Conservation (phyloP, 768 basidiomycete genomes). For the Boletus vermiculosoides region DNA sequence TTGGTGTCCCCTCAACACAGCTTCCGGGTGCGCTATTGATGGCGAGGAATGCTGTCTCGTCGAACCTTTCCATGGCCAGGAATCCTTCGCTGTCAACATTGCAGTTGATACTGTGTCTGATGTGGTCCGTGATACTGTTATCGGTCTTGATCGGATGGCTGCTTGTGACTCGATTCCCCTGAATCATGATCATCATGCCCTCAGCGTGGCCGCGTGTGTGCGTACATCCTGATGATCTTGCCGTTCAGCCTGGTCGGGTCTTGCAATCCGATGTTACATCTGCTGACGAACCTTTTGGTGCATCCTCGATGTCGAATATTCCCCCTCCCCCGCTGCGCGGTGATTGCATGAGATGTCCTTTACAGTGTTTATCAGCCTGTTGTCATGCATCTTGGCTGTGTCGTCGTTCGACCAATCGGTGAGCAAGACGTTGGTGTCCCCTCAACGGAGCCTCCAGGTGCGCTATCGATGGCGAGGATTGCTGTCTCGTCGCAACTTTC, state of each 20-base stretch:
- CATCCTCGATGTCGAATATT: neutral
- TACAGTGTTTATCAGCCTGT: neutral
- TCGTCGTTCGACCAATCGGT: too few relatives aligned
- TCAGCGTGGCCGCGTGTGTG: neutral
- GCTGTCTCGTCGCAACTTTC: neutral
- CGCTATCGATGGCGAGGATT: neutral
- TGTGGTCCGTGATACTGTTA: neutral
- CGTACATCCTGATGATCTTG: neutral
- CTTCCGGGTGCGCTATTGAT: neutral
- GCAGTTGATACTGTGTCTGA: neutral
- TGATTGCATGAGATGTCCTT: neutral
- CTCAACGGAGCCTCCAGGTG: neutral
- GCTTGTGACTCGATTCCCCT: neutral
- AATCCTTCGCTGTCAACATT: neutral
- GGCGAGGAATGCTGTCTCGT: too few relatives aligned
- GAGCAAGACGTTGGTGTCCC: too few relatives aligned
- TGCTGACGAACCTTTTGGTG: neutral
- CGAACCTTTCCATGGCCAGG: neutral
- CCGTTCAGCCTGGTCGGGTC: neutral
- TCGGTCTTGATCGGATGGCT: neutral
- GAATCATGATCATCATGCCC: neutral
- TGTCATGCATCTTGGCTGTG: too few relatives aligned
- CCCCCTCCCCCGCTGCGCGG: neutral
- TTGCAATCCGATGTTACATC: neutral
- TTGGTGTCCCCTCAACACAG: neutral